A percentile compares a stretch with the other conserved stretches of the same genome.
Conservation (phyloP, 352 stramenopile species). For the Phytophthora idaei region DNA sequence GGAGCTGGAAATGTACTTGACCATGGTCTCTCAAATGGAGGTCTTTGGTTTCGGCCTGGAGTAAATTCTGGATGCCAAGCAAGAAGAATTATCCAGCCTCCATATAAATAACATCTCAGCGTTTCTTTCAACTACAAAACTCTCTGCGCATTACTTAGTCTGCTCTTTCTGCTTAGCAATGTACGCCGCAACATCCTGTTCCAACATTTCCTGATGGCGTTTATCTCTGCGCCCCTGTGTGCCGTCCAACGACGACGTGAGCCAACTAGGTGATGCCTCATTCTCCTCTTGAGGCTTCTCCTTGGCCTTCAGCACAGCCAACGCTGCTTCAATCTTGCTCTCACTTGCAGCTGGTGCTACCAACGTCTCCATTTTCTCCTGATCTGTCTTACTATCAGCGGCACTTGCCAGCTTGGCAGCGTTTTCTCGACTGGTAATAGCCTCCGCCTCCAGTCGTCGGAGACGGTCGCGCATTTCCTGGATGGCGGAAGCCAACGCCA, state of each 20-base stretch:
- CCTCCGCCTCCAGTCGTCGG: constrained; percentile 54
- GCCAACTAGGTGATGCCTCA: constrained; percentile 6
- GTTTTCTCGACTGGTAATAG: constrained; percentile 36
- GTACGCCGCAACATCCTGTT: constrained; percentile 51
- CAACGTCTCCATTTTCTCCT: constrained; percentile 5
- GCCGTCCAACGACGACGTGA: constrained; percentile 42
- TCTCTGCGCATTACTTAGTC: constrained; percentile 15
- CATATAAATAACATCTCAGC: constrained; percentile 18
- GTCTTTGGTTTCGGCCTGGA: constrained; percentile 57
- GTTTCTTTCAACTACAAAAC: background rate
- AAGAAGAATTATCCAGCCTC: background rate
- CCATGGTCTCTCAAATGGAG: constrained; percentile 75
- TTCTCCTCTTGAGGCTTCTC: constrained; percentile 15
- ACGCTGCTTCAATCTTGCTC: constrained; percentile 45
- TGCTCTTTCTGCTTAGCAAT: constrained; percentile 39
- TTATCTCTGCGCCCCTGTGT: constrained; percentile 53
- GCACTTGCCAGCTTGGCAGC: constrained; percentile 18
- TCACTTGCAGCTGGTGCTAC: constrained; percentile 23
- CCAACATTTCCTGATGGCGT: constrained; percentile 54
- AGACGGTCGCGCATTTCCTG: constrained; percentile 70
- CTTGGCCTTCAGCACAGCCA: constrained; percentile 29
- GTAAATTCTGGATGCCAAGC: constrained; percentile 11
- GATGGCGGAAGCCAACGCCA: constrained; percentile 53
- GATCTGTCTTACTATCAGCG: background rate
- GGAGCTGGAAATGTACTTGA: constrained; percentile 79